A percentile compares a stretch with the other conserved stretches of the same genome.
These are phyloP conservation scores for Candolleomyces eurysporus DNA, from an alignment of 768 basidiomycete species.

Conservation along the genomic window DNA sequence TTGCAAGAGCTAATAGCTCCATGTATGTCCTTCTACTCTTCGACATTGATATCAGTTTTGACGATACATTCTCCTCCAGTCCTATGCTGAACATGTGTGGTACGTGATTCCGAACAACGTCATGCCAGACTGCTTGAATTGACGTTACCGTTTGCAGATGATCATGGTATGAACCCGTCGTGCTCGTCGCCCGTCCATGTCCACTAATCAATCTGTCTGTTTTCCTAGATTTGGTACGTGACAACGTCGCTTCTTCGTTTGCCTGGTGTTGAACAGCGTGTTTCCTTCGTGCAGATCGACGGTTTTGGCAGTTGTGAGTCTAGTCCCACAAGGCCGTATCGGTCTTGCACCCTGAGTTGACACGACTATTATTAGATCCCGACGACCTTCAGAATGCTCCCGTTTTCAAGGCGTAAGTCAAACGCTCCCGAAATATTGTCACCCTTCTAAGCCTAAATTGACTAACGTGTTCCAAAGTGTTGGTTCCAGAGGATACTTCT, in stretches of 20 bases:
- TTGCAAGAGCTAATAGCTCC: slow-evolving; percentile 85
- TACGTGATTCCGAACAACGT: slow-evolving; percentile 28
- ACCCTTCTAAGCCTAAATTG: neutral
- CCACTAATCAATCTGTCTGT: neutral
- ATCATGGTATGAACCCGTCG: slow-evolving; percentile 59
- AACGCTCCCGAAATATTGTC: neutral
- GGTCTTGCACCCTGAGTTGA: neutral
- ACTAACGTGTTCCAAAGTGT: slow-evolving; percentile 44
- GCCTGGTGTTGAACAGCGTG: neutral
- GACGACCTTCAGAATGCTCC: slow-evolving; percentile 74
- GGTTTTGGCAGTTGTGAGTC: slow-evolving; percentile 80
- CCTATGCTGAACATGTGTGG: slow-evolving; percentile 89
- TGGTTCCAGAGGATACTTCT: slow-evolving; percentile 85
- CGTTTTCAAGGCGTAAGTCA: slow-evolving; percentile 63
- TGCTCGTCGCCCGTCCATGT: neutral
- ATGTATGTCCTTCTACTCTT: slow-evolving; percentile 56
- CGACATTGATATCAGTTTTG: slow-evolving; percentile 4
- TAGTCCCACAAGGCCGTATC: neutral
- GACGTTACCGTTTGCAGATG: slow-evolving; percentile 43
- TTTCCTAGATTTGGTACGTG: slow-evolving; percentile 9
- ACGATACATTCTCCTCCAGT: slow-evolving; percentile 31
- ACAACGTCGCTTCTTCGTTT: neutral
- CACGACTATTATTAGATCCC: slow-evolving; percentile 53
- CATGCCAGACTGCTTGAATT: no score
- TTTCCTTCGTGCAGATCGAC: slow-evolving; percentile 50